These are phyloP conservation scores for Sarcodon sp. DNA, from an alignment of 768 basidiomycete species.

Conservation along the genomic window DNA sequence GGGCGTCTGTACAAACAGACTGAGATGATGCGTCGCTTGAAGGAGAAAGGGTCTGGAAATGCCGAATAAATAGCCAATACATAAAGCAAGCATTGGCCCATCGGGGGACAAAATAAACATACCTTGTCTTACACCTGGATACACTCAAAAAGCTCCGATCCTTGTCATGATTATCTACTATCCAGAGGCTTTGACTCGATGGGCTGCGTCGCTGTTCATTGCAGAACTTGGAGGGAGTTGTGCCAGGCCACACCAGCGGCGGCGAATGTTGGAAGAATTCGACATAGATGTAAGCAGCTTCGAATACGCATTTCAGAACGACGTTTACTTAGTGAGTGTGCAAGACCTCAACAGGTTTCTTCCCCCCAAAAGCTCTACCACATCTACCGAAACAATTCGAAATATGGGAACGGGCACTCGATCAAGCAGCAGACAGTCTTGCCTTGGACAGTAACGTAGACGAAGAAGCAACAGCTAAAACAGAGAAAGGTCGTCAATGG, in stretches of 20 bases:
- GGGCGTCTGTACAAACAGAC: too few species aligned
- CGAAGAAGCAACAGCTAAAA: conserved; percentile 32
- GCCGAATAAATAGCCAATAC: too few species aligned
- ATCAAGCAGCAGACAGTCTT: conserved; percentile 37
- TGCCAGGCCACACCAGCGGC: background rate
- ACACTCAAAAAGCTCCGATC: too few species aligned
- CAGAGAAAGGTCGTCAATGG: conserved; percentile 55
- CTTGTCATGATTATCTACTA: too few species aligned
- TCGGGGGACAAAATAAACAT: too few species aligned
- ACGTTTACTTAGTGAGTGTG: background rate
- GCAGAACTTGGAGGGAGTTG: too few species aligned
- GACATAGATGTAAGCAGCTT: background rate
- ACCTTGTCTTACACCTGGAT: too few species aligned
- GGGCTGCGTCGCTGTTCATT: too few species aligned
- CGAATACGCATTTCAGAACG: background rate
- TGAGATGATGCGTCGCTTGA: too few species aligned
- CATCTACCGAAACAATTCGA: conserved; percentile 38
- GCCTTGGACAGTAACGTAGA: conserved; percentile 44
- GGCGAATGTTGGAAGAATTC: background rate
- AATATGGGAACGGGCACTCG: conserved; percentile 63
- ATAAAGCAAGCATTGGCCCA: too few species aligned
- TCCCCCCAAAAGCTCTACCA: conserved; percentile 55
- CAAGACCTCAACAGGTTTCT: conserved; percentile 58
- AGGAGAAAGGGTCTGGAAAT: too few species aligned
- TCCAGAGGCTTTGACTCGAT: too few species aligned